Evolutionary conservation across 1,284 basidiomycete species (phyloP), one percentile per base, ranked within the genome.

Genomic region (Cryptococcus sp.): DNA sequence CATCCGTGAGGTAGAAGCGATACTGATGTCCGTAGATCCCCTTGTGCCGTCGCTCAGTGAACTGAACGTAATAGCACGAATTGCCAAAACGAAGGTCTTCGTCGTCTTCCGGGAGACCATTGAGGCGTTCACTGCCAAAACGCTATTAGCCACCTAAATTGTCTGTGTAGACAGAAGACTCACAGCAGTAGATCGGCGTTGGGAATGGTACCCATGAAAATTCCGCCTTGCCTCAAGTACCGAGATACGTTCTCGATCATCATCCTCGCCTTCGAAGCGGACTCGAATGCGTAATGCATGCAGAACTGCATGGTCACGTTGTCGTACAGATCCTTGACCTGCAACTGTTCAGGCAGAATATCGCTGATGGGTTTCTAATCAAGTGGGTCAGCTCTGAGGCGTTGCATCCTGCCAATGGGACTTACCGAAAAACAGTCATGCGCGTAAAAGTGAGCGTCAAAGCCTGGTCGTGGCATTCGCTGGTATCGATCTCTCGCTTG

Each of bases 201-300:
- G 3, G 95, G 93, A 61, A 97, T 91, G 0, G 96, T 99, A 27
- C 95, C 96, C 54, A 99, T 85, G 69, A 98, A 96, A 15, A 88
- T 78, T 2, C 96, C 96, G 30, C 94, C 94, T 23, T 82, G 81
- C 40, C 89, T 83, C 50, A 99, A 82, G 81, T 88, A 88, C 43
- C 84, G 79, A 53, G 87, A 85, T 23, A 95, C 94, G 73, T 99
- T 99, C 52, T 88, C 85, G 27, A 99, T 85, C 95, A 99, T 97
- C 71, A 85, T 87, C 39, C 91, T 84, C 25, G 88, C 91, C 76
- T 96, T 97, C 53, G 84, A 81, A 30, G 87, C 85, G 42, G 84
- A 88, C 75, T 98, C 93, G 77, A 98, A 99, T 8, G 95, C 96
- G 73, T 99, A 99, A 78, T 99, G 96, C 91, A 99, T 96, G 79